Conservation (phyloP, 2,329 filamentous ascomycete genomes). For the Botrytis fabae region DNA sequence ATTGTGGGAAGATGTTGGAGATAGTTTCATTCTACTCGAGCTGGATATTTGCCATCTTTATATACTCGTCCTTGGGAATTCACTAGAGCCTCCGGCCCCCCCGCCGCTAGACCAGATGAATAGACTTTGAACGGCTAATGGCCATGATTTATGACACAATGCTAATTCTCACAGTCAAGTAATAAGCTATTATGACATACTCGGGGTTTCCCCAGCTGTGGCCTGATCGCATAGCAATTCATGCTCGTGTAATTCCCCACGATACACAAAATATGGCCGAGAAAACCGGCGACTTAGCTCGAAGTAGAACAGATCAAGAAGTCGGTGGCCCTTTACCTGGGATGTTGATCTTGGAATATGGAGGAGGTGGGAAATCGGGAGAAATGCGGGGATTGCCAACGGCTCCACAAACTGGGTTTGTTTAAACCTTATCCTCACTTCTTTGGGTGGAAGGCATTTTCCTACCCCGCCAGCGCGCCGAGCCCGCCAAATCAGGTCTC, state of each 20-base stretch:
- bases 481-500: background rate
- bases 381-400: constrained; percentile 6
- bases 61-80: background rate
- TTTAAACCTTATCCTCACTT: constrained; percentile 19
- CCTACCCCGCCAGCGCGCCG: background rate
- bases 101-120: background rate
- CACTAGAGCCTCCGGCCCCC: background rate
- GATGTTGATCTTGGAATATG: background rate
- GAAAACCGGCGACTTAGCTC: constrained; percentile 21
- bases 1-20: background rate
- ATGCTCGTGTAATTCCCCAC: background rate
- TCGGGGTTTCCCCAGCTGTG: background rate
- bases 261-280: constrained; percentile 26
- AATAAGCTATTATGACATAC: background rate
- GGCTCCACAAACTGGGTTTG: constrained; percentile 3
- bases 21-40: background rate
- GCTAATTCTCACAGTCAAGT: background rate
- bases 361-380: background rate
- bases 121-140: background rate
- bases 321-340: background rate
- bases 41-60: background rate
- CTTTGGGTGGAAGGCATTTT: background rate
- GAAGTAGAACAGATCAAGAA: constrained; percentile 9
- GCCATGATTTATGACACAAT: background rate
- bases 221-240: background rate